Base-by-base conservation (phyloP, 164 flowering plant genomes). In the Saururus chinensis region DNA sequence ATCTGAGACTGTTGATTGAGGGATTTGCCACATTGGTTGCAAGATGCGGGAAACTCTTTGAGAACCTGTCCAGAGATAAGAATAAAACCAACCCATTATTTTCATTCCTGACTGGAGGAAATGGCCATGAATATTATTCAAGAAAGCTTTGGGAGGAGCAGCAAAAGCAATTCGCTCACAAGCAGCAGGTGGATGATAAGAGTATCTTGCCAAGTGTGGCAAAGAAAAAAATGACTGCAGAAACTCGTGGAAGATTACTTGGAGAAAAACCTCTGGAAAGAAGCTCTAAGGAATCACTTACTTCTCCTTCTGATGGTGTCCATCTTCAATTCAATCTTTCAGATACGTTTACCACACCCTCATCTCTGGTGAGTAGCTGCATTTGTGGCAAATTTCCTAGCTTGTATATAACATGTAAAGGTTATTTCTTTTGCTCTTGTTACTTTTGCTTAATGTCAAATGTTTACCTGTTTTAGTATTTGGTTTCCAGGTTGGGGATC, bases 111-210 rank as follows among this genome's bases (percentile, higher is more conserved):
- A 56, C 17, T 66, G 96, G 96, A 62, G 97, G 97, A 70, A 70
- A 75, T 65, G 96, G 96, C 57, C 77, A 78, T 69, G 92, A 81
- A 37, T 93, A 80, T 72, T 93, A 93, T 73, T 65, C 64, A 59
- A 88, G 92, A 71, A 90, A 73, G 78, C 79, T 93, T 56, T 93
- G 99, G 99, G 97, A 93, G 76, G 95, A 75, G 71, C 80, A 66
- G 40, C 85, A 83, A 61, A 93, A 88, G 66, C 88, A 65, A 64
- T 48, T 41, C 53, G 83, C 66, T 77, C 72, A 69, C 64, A 68
- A 41, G 42, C 80, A 76, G 58, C 75, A 23, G 48, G 59, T 71
- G 58, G 83, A 81, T 70, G 74, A 30, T 11, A 82, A 80, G 63
- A 70, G 59, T 56, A 62, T 13, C 45, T 41, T 41, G 45, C 12